These are phyloP conservation scores for Colletotrichum musicola DNA, from an alignment of 2,329 filamentous ascomycete genomes.

Conservation along the genomic window DNA sequence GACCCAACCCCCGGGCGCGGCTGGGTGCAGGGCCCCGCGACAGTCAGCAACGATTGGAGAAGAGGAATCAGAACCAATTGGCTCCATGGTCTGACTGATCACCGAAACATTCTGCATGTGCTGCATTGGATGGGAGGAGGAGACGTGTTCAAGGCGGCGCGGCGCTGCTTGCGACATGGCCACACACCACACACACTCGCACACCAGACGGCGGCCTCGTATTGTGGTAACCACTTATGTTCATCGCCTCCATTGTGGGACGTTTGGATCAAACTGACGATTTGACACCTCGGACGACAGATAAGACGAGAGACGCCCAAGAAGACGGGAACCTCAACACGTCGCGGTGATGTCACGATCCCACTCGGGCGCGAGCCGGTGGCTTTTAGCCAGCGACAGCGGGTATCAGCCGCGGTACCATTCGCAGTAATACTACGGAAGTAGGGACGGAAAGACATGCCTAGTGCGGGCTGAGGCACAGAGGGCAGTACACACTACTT, in stretches of 20 bases:
- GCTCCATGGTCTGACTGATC: slow-evolving; percentile 29
- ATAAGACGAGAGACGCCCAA: slow-evolving; percentile 15
- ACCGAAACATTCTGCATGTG: slow-evolving; percentile 24
- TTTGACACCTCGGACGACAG: slow-evolving; percentile 3
- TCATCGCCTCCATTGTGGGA: slow-evolving; percentile 14
- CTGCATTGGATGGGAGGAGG: neutral
- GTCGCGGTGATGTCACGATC: slow-evolving; percentile 34
- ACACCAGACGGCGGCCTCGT: slow-evolving; percentile 24
- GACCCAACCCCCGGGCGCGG: slow-evolving; percentile 16
- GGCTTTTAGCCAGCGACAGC: slow-evolving; percentile 18
- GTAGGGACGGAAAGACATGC: slow-evolving; percentile 32
- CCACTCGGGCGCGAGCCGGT: slow-evolving; percentile 25
- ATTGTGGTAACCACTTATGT: neutral
- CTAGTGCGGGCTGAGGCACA: slow-evolving; percentile 2
- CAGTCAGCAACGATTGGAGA: slow-evolving; percentile 23
- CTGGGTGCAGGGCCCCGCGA: slow-evolving; percentile 31
- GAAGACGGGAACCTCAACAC: neutral
- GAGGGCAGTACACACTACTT: too few species aligned
- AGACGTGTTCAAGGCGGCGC: slow-evolving; percentile 6
- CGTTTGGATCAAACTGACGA: slow-evolving; percentile 29
- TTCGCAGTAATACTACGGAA: neutral
- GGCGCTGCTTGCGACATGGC: slow-evolving; percentile 9
- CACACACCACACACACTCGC: slow-evolving; percentile 11
- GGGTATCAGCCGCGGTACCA: slow-evolving; percentile 20
- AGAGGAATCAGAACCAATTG: slow-evolving; percentile 12